Evolutionary conservation across 192 early-diverging fungal genomes (phyloP).

Genomic region (Pilobolus umbonatus): DNA sequence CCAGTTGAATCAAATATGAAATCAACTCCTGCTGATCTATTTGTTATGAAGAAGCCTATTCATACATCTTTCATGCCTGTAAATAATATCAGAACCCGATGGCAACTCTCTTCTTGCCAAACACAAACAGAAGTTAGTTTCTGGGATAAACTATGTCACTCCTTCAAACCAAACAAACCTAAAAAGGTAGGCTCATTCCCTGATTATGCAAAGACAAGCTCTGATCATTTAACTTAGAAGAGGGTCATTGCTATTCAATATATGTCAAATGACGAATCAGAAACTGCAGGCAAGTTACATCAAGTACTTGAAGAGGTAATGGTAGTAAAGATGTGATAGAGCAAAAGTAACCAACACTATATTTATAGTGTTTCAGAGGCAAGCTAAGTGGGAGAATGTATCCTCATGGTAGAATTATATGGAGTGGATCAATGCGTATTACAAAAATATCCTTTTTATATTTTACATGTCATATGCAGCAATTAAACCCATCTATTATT

Average conservation of each 20-base stretch:
- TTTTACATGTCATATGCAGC: constrained; percentile 7
- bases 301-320: constrained; percentile 25
- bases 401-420: constrained; percentile 19
- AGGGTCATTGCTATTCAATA: constrained; percentile 13
- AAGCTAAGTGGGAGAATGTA: constrained; percentile 21
- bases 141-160: constrained; percentile 1
- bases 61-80: neutral
- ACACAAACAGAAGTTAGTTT: neutral
- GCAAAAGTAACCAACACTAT: neutral
- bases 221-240: neutral
- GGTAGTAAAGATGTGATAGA: neutral
- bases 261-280: constrained; percentile 13
- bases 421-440: constrained; percentile 13
- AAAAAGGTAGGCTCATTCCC: constrained; percentile 1
- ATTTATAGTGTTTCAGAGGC: constrained; percentile 12
- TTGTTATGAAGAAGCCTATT: constrained; percentile 11
- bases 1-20: too few relatives aligned
- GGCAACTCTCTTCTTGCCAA: constrained; percentile 5
- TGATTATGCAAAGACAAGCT: neutral
- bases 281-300: constrained; percentile 23
- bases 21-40: constrained; percentile 9
- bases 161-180: neutral
- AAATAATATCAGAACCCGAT: neutral
- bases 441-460: neutral
- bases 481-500: too few relatives aligned